These are phyloP conservation scores for Isochrysis galbana DNA, from an alignment of 78 protist species.

Conservation along the genomic window DNA sequence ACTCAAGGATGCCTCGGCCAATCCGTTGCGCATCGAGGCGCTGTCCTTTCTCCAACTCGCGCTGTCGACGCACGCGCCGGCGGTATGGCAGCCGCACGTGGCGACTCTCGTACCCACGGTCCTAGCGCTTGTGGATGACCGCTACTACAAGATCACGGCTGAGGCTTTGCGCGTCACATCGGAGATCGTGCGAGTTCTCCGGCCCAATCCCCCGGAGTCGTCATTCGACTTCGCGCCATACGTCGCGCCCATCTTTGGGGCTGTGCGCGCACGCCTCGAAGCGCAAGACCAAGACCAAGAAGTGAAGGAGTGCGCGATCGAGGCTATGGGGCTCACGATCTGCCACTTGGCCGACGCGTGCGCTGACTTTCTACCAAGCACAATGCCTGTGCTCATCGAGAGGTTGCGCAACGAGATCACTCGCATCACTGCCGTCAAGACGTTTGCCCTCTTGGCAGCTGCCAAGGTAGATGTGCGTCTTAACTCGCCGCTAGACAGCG, in stretches of 20 bases:
- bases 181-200: neutral
- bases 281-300: slow-evolving; percentile 90
- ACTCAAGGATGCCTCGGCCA: slow-evolving; percentile 50
- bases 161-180: slow-evolving; percentile 54
- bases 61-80: slow-evolving; percentile 58
- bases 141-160: slow-evolving; percentile 73
- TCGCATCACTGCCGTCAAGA: slow-evolving; percentile 70
- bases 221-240: neutral
- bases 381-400: slow-evolving; percentile 63
- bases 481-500: neutral
- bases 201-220: neutral
- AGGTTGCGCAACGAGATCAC: slow-evolving; percentile 87
- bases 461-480: neutral
- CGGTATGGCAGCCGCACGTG: slow-evolving; percentile 46
- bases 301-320: slow-evolving; percentile 89
- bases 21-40: slow-evolving; percentile 66
- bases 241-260: slow-evolving; percentile 45
- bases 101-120: slow-evolving; percentile 37
- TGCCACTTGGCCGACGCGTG: slow-evolving; percentile 62
- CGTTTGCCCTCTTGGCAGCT: neutral
- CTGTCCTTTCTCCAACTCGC: slow-evolving; percentile 54
- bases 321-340: slow-evolving; percentile 64
- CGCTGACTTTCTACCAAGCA: neutral
- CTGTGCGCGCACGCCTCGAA: slow-evolving; percentile 59
- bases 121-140: slow-evolving; percentile 66